phyloP scores from a whole-genome alignment of 2,329 filamentous ascomycete species.

The Ascochyta viciae-villosae region DNA sequence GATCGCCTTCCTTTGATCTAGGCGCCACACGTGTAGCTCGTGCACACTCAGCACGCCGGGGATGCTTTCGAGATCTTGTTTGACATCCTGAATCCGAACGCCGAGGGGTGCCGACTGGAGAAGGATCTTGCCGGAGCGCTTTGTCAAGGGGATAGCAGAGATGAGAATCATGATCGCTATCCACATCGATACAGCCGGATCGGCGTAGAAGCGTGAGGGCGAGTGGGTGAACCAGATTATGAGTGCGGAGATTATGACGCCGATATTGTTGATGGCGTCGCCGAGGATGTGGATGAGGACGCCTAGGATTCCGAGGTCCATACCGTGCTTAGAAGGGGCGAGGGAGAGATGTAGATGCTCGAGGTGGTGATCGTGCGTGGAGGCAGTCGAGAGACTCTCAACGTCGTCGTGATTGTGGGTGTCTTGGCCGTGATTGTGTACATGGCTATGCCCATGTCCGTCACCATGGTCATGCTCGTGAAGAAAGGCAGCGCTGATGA shows the following conservation, averaged over 20 bases:
- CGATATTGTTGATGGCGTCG: constrained; percentile 78
- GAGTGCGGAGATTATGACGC: constrained; percentile 73
- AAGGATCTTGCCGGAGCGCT: constrained; percentile 68
- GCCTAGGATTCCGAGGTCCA: constrained; percentile 73
- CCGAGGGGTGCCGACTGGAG: constrained; percentile 70
- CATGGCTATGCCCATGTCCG: constrained; percentile 40
- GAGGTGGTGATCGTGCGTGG: constrained; percentile 25
- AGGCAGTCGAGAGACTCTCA: constrained; percentile 30
- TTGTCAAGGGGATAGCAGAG: constrained; percentile 68
- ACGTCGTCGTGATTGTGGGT: constrained; percentile 25
- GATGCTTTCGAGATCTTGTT: constrained; percentile 73
- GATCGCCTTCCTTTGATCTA: constrained; percentile 73
- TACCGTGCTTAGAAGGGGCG: constrained; percentile 31
- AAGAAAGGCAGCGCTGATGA: constrained; percentile 70
- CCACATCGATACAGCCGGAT: constrained; percentile 71
- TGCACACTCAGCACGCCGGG: constrained; percentile 72
- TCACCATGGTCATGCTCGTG: constrained; percentile 59
- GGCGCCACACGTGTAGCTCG: constrained; percentile 76
- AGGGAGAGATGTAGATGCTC: constrained; percentile 38
- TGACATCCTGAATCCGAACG: constrained; percentile 67
- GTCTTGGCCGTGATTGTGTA: constrained; percentile 7
- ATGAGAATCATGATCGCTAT: constrained; percentile 77
- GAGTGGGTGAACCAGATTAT: constrained; percentile 72
- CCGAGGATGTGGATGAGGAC: constrained; percentile 74
- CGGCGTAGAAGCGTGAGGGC: constrained; percentile 70